phyloP scores from a whole-genome alignment of 305 asterid genomes.

The Fraxinus paxiana region DNA sequence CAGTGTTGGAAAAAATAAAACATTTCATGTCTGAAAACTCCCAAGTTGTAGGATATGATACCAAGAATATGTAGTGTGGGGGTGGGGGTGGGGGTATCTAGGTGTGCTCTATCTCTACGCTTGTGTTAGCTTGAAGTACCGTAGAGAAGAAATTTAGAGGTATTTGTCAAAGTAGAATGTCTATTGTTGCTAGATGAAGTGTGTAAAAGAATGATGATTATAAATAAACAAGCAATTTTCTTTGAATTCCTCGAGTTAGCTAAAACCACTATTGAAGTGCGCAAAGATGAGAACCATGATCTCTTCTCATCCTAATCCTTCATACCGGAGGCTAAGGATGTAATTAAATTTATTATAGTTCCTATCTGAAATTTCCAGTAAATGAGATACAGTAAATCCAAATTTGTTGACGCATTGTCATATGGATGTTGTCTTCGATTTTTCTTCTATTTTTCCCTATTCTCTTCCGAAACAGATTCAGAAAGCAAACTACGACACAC shows the following conservation, averaged over 20 bases:
- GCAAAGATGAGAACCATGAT: neutral
- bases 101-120: neutral
- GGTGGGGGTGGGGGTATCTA: neutral
- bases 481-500: neutral
- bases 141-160: neutral
- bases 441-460: neutral
- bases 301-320: neutral
- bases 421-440: neutral
- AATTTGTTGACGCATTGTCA: neutral
- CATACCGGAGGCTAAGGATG: neutral
- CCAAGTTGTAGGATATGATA: neutral
- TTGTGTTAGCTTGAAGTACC: neutral
- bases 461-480: neutral
- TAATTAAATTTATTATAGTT: neutral
- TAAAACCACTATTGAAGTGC: neutral
- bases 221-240: neutral
- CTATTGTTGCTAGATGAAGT: neutral
- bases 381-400: neutral
- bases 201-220: neutral
- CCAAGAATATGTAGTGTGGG: neutral
- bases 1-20: conserved; percentile 28
- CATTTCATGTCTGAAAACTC: conserved; percentile 34
- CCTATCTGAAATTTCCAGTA: neutral
- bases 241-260: neutral
- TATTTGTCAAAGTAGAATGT: neutral